A percentile compares a stretch with the other conserved stretches of the same genome.
Evolutionary conservation across 306 rosid species (phyloP).

Genomic region (Rosa multiflora): DNA sequence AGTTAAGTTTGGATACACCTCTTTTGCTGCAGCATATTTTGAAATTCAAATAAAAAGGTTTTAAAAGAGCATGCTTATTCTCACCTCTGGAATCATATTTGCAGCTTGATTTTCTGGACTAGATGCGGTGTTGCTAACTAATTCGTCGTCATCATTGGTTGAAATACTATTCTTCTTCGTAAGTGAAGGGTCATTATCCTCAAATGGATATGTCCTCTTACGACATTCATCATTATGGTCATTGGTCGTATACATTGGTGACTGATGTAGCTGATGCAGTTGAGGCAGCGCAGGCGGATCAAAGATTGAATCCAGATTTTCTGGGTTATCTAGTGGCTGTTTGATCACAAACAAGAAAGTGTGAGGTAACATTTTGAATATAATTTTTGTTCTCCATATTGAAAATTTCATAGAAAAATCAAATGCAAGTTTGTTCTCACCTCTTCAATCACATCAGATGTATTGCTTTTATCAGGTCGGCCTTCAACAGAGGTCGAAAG

Average conservation of each 20-base stretch:
- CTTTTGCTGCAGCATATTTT: background rate
- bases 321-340: constrained; percentile 8
- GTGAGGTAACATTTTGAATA: constrained; percentile 10
- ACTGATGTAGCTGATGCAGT: background rate
- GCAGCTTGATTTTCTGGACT: background rate
- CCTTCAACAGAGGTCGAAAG: background rate
- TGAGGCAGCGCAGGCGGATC: background rate
- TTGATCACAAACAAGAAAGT: constrained; percentile 13
- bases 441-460: background rate
- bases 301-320: constrained; percentile 5
- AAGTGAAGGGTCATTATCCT: background rate
- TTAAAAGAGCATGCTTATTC: constrained; percentile 24
- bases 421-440: background rate
- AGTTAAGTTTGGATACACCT: constrained; percentile 12
- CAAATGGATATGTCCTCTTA: background rate
- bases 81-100: constrained; percentile 28
- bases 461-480: background rate
- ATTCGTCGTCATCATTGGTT: background rate
- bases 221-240: background rate
- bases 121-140: background rate
- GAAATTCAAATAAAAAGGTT: constrained; percentile 1
- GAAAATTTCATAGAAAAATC: background rate
- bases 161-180: background rate
- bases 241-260: background rate
- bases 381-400: constrained; percentile 1